These are phyloP conservation scores for Meyerozyma sp. DNA, from an alignment of 1,139 yeast species.

Conservation along the genomic window DNA sequence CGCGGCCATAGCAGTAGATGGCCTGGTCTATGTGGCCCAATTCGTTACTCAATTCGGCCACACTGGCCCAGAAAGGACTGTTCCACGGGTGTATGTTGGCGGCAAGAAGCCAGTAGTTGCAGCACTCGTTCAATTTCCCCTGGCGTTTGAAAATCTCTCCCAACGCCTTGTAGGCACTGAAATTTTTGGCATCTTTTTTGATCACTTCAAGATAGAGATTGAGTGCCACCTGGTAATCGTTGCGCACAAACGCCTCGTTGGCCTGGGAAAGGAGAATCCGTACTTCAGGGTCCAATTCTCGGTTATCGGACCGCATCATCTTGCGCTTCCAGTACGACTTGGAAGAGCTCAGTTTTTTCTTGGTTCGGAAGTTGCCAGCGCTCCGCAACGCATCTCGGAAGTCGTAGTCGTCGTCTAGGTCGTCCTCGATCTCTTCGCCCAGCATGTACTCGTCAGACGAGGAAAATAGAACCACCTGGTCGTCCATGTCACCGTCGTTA, in stretches of 20 bases:
- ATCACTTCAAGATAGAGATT: constrained; percentile 68
- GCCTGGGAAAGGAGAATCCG: constrained; percentile 62
- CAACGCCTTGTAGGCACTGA: constrained; percentile 76
- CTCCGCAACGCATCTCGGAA: constrained; percentile 60
- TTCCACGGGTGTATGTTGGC: constrained; percentile 79
- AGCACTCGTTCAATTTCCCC: constrained; percentile 65
- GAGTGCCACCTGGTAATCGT: constrained; percentile 63
- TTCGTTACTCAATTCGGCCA: constrained; percentile 70
- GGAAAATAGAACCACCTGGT: constrained; percentile 10
- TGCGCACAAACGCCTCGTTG: constrained; percentile 70
- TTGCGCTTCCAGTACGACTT: constrained; percentile 27
- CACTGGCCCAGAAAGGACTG: constrained; percentile 76
- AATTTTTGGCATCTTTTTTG: constrained; percentile 68
- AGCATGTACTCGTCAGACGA: constrained; percentile 21
- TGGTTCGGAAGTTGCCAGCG: constrained; percentile 54
- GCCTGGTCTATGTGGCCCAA: constrained; percentile 79
- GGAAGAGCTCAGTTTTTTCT: constrained; percentile 33
- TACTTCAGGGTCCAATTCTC: constrained; percentile 67
- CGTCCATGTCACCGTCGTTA: constrained; percentile 11
- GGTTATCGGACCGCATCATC: constrained; percentile 31
- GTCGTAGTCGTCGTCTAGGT: constrained; percentile 39
- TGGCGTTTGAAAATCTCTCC: constrained; percentile 77
- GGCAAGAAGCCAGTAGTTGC: constrained; percentile 78
- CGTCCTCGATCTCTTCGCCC: constrained; percentile 25
- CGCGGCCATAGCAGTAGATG: constrained; percentile 72